These are phyloP conservation scores for Penstemon barbatus DNA, from an alignment of 257 asterid species.

Conservation along the genomic window DNA sequence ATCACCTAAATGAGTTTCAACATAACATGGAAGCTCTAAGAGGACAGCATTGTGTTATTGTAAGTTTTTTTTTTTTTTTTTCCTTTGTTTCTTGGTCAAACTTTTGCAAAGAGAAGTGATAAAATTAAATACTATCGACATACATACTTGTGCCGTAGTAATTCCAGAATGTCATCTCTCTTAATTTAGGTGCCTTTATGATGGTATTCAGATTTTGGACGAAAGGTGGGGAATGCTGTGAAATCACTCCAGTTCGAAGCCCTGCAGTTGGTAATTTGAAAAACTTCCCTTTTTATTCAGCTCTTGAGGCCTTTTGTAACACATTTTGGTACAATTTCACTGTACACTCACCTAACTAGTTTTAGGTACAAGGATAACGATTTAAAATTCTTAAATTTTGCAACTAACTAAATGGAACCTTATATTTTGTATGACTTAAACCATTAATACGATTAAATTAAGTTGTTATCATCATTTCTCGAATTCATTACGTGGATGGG, in stretches of 20 bases:
- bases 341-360: background rate
- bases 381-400: background rate
- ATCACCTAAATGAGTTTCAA: constrained; percentile 19
- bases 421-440: background rate
- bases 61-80: constrained; percentile 12
- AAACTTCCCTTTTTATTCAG: background rate
- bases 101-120: no score
- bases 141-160: no score
- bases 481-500: no score
- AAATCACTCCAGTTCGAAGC: background rate
- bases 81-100: no score
- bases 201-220: background rate
- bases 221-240: background rate
- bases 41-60: constrained; percentile 21
- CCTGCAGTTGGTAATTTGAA: background rate
- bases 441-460: no score
- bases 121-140: no score
- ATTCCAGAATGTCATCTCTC: no score
- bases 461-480: background rate
- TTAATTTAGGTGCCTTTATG: no score
- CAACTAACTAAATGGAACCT: background rate
- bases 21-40: constrained; percentile 22
- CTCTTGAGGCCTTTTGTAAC: background rate
- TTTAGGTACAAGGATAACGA: background rate
- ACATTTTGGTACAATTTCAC: background rate